Conservation (phyloP, 2,329 filamentous ascomycete species). For the Trichoderma sp. region DNA sequence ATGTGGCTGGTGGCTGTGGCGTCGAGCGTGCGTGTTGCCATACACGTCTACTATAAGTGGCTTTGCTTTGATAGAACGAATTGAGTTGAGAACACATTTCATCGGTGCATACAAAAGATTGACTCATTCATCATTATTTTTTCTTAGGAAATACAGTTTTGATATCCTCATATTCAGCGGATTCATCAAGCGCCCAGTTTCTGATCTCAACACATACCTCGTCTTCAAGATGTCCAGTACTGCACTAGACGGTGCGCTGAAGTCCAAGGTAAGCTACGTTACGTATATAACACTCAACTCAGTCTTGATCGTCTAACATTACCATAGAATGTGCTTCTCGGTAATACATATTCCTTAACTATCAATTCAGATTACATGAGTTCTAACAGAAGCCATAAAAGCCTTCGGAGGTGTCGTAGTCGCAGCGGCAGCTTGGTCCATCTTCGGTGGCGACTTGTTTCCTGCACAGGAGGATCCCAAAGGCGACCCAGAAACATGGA, state of each 20-base stretch:
- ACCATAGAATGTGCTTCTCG: constrained; percentile 47
- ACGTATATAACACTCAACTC: not conserved
- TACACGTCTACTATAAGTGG: not conserved
- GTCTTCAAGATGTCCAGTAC: constrained; percentile 59
- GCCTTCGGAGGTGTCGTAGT: constrained; percentile 81
- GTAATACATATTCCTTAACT: constrained; percentile 42
- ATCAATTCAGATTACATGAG: too few relatives aligned
- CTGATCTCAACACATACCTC: not conserved
- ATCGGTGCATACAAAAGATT: not conserved
- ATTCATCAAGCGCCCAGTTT: not conserved
- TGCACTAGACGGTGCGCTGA: constrained; percentile 64
- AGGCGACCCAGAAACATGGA: constrained; percentile 71
- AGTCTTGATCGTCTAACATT: not conserved
- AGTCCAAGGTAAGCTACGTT: constrained; percentile 58
- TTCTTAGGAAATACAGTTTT: too few relatives aligned
- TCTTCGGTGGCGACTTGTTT: constrained; percentile 85
- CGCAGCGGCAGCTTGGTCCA: constrained; percentile 76
- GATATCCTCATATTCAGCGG: not conserved
- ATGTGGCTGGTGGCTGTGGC: constrained; percentile 19
- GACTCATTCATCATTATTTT: not conserved
- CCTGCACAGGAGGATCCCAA: constrained; percentile 72
- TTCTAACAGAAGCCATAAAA: constrained; percentile 27
- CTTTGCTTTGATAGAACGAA: not conserved
- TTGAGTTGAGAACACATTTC: constrained; percentile 15
- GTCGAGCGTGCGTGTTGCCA: constrained; percentile 11